Percentiles rank a stretch among this genome's conserved stretches.
Conservation (phyloP, 2,329 filamentous ascomycete species). For the Balansia obtecta region DNA sequence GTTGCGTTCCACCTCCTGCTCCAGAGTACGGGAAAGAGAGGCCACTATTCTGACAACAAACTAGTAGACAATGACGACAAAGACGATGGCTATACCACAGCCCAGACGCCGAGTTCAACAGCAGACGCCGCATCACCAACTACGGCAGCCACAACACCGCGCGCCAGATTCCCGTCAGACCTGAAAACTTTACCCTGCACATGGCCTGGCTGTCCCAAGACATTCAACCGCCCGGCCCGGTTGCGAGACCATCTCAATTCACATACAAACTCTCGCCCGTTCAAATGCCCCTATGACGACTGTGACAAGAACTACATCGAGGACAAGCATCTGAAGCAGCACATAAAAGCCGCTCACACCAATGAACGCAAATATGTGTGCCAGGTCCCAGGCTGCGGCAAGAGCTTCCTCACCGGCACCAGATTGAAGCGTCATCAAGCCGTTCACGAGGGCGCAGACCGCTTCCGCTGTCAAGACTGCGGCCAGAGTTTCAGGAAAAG, state of each 20-base stretch:
- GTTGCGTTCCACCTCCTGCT: background rate
- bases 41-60: too few species aligned
- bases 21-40: too few species aligned
- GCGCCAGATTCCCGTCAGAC: conserved; percentile 50
- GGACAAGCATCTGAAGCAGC: conserved; percentile 74
- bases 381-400: conserved; percentile 58
- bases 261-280: conserved; percentile 76
- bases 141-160: conserved; percentile 27
- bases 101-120: conserved; percentile 21
- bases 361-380: conserved; percentile 60
- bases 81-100: conserved; percentile 21
- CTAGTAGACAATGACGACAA: conserved; percentile 15
- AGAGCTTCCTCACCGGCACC: conserved; percentile 71
- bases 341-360: conserved; percentile 72
- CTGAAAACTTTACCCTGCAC: conserved; percentile 69
- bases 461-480: conserved; percentile 65
- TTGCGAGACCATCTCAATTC: conserved; percentile 70
- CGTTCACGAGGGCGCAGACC: conserved; percentile 62
- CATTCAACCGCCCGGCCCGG: conserved; percentile 77
- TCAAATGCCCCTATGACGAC: conserved; percentile 52
- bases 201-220: conserved; percentile 61
- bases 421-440: conserved; percentile 64
- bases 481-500: conserved; percentile 75
- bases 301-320: conserved; percentile 82
- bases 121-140: conserved; percentile 19